phyloP scores from a whole-genome alignment of 2,329 filamentous ascomycete species.

The Bipolaris zeicola region DNA sequence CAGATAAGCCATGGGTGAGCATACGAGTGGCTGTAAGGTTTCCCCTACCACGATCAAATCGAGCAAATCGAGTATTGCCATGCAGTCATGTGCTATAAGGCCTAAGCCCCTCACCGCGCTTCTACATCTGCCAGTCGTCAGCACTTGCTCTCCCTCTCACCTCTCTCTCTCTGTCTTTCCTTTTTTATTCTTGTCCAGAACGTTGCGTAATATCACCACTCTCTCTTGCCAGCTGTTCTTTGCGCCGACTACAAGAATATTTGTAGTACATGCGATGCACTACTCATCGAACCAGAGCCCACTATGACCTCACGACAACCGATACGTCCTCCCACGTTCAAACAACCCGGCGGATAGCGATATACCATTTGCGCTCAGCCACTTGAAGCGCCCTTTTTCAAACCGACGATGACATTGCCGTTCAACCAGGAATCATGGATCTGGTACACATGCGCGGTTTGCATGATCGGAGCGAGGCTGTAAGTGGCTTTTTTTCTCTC shows the following conservation, averaged over 20 bases:
- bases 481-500: slow-evolving; percentile 31
- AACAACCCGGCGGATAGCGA: slow-evolving; percentile 24
- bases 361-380: not conserved
- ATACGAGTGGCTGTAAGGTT: slow-evolving; percentile 3
- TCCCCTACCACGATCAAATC: not conserved
- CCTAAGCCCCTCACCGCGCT: slow-evolving; percentile 6
- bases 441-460: slow-evolving; percentile 52
- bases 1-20: slow-evolving; percentile 5
- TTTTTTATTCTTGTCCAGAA: not conserved
- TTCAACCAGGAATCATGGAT: slow-evolving; percentile 55
- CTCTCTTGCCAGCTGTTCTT: not conserved
- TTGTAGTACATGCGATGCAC: slow-evolving; percentile 8
- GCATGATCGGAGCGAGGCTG: slow-evolving; percentile 51
- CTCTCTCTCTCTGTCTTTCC: not conserved
- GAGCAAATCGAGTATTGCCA: slow-evolving; percentile 2
- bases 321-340: slow-evolving; percentile 9
- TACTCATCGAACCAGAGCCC: slow-evolving; percentile 2
- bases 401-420: slow-evolving; percentile 22
- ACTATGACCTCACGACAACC: slow-evolving; percentile 30
- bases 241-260: not conserved
- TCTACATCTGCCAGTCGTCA: slow-evolving; percentile 3
- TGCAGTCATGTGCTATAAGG: slow-evolving; percentile 12
- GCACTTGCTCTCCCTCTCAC: slow-evolving; percentile 1
- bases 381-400: slow-evolving; percentile 6
- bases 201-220: not conserved